phyloP scores from a whole-genome alignment of 768 basidiomycete genomes.

The Collybia sordida region DNA sequence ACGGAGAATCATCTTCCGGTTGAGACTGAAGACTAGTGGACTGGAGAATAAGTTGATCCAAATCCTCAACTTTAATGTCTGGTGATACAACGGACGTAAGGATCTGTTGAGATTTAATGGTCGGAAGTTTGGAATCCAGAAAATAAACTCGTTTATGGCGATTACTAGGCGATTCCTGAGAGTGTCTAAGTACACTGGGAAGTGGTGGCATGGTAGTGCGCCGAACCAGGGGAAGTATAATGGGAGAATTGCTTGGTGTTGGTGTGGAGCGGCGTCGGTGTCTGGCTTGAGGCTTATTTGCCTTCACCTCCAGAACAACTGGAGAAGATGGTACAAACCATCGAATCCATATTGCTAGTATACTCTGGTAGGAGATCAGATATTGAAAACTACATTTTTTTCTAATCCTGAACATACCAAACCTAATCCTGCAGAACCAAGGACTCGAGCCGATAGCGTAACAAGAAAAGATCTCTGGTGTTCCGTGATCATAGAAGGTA shows the following conservation, averaged over 20 bases:
- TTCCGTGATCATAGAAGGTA: constrained; percentile 5
- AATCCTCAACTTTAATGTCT: neutral
- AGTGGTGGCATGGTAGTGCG: neutral
- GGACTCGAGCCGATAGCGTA: constrained; percentile 20
- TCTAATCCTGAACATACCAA: constrained; percentile 28
- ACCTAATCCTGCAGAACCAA: constrained; percentile 32
- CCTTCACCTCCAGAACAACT: neutral
- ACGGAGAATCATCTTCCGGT: constrained; percentile 1
- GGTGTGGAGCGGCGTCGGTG: constrained; percentile 12
- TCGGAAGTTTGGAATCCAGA: constrained; percentile 1
- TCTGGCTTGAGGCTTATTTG: constrained; percentile 2
- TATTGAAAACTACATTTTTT: neutral
- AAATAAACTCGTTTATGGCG: constrained; percentile 14
- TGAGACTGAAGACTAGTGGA: neutral
- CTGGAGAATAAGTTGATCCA: neutral
- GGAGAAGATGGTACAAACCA: constrained; percentile 33
- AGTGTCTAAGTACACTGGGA: neutral
- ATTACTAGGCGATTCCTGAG: neutral
- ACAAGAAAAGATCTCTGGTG: constrained; percentile 12
- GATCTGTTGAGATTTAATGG: neutral
- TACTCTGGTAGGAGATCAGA: constrained; percentile 28
- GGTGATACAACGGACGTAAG: neutral
- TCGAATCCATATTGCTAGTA: constrained; percentile 41
- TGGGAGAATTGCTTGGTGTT: constrained; percentile 3
- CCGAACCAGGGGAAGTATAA: neutral